These are phyloP conservation scores for Trichoderma polysporum DNA, from an alignment of 2,329 filamentous ascomycete genomes.

Conservation along the genomic window DNA sequence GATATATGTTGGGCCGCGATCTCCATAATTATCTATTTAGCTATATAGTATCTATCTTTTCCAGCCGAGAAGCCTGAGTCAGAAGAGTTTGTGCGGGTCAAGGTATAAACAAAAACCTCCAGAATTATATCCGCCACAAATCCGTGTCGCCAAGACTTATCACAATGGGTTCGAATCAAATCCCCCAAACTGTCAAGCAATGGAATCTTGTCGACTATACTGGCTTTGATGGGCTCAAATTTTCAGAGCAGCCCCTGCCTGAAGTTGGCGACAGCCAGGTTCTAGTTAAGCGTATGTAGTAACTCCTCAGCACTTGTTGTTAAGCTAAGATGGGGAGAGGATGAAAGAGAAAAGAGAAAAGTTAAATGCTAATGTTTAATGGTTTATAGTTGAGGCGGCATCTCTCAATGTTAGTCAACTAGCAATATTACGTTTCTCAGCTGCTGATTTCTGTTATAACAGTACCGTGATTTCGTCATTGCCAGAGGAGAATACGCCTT, in stretches of 20 bases:
- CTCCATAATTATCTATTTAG: not conserved
- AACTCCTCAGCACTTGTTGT: not conserved
- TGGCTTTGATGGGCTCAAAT: slow-evolving; percentile 60
- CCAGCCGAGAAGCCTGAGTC: not conserved
- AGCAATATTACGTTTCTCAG: not conserved
- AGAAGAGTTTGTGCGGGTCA: not conserved
- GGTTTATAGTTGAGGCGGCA: slow-evolving; percentile 43
- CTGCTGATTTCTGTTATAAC: not conserved
- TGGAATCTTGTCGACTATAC: slow-evolving; percentile 49
- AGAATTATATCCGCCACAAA: not conserved
- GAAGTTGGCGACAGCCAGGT: slow-evolving; percentile 68
- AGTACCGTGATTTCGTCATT: slow-evolving; percentile 54
- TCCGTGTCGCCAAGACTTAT: not conserved
- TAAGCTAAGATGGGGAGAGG: not conserved
- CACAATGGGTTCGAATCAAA: slow-evolving; percentile 4
- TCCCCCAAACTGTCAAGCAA: slow-evolving; percentile 47
- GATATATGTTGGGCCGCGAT: not conserved
- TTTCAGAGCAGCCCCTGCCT: slow-evolving; percentile 56
- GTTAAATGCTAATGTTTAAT: not conserved
- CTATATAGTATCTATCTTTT: not conserved
- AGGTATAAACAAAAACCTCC: not conserved
- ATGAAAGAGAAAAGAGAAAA: not conserved
- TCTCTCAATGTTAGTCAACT: slow-evolving; percentile 46
- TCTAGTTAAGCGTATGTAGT: slow-evolving; percentile 56
- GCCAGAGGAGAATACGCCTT: slow-evolving; percentile 50